Evolutionary conservation across 2,329 filamentous ascomycete genomes (phyloP).

Genomic region (Trichoderma gracile): DNA sequence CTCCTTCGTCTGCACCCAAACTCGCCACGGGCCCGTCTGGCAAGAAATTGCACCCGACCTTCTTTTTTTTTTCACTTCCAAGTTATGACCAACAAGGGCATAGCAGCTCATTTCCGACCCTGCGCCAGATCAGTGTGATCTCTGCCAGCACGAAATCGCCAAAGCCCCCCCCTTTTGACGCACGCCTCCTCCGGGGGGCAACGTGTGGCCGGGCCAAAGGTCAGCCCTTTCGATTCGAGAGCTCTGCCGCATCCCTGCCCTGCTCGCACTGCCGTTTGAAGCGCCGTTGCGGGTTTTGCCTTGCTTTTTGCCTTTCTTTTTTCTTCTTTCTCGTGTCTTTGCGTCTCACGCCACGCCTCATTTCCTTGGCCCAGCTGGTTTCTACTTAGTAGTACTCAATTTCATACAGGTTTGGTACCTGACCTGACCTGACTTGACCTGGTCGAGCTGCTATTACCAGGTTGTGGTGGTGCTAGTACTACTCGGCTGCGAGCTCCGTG

Average conservation of each 20-base stretch:
- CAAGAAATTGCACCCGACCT: conserved; percentile 26
- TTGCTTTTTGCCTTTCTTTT: background rate
- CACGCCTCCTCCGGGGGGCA: conserved; percentile 5
- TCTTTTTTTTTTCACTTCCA: background rate
- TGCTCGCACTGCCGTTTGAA: conserved; percentile 28
- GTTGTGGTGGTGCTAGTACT: too few relatives aligned
- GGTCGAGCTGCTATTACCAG: background rate
- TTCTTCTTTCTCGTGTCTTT: too few relatives aligned
- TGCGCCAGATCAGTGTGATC: conserved; percentile 23
- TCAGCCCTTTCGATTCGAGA: conserved; percentile 24
- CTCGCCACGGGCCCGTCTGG: conserved; percentile 12
- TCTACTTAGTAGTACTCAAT: background rate
- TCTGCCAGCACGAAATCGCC: conserved; percentile 16
- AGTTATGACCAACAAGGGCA: conserved; percentile 26
- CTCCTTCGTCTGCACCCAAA: background rate
- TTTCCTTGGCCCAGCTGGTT: background rate
- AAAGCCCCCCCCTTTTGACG: conserved; percentile 27
- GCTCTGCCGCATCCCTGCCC: conserved; percentile 23
- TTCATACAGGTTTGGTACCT: background rate
- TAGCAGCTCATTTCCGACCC: conserved; percentile 26
- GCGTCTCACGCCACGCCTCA: conserved; percentile 17
- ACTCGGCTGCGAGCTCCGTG: too few relatives aligned
- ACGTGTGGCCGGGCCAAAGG: conserved; percentile 15
- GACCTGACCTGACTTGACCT: too few relatives aligned
- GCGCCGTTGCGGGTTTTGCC: conserved; percentile 22